phyloP scores from a whole-genome alignment of 2,329 filamentous ascomycete species.

The Stachybotrys echinatus region DNA sequence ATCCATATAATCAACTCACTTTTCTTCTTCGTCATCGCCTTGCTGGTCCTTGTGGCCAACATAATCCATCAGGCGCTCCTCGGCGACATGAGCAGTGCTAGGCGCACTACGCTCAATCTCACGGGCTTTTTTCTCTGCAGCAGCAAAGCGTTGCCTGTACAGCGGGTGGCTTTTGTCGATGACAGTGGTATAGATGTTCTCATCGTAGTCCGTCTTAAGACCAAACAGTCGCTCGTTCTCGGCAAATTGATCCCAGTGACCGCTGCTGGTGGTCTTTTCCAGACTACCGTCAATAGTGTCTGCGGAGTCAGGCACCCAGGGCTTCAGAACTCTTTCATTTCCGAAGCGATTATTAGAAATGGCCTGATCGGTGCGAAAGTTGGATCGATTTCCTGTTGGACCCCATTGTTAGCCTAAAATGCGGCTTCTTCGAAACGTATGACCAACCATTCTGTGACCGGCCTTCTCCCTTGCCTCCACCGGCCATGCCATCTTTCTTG shows the following conservation, averaged over 20 bases:
- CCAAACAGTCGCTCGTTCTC: constrained; percentile 86
- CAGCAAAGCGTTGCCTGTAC: constrained; percentile 71
- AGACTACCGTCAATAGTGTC: constrained; percentile 66
- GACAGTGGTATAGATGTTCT: constrained; percentile 87
- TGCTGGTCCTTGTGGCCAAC: constrained; percentile 58
- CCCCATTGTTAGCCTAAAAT: constrained; percentile 6
- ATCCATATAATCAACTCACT: constrained; percentile 47
- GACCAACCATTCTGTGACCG: constrained; percentile 31
- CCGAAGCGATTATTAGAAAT: constrained; percentile 71
- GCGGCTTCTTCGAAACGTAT: neutral
- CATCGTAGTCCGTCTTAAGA: constrained; percentile 83
- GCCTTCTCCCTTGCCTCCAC: constrained; percentile 20
- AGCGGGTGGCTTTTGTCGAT: constrained; percentile 81
- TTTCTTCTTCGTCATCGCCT: constrained; percentile 85
- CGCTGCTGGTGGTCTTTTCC: constrained; percentile 48
- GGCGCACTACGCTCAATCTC: constrained; percentile 79
- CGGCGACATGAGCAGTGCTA: constrained; percentile 77
- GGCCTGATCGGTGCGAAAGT: constrained; percentile 81
- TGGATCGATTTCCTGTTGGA: constrained; percentile 53
- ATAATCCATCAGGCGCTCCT: constrained; percentile 74
- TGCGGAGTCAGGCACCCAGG: constrained; percentile 66
- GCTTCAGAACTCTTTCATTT: constrained; percentile 71
- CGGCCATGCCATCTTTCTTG: constrained; percentile 31
- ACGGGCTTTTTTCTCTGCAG: constrained; percentile 76
- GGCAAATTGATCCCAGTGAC: constrained; percentile 88